These are phyloP conservation scores for Glomus cerebriforme DNA, from an alignment of 192 early-diverging fungal species.

Conservation along the genomic window DNA sequence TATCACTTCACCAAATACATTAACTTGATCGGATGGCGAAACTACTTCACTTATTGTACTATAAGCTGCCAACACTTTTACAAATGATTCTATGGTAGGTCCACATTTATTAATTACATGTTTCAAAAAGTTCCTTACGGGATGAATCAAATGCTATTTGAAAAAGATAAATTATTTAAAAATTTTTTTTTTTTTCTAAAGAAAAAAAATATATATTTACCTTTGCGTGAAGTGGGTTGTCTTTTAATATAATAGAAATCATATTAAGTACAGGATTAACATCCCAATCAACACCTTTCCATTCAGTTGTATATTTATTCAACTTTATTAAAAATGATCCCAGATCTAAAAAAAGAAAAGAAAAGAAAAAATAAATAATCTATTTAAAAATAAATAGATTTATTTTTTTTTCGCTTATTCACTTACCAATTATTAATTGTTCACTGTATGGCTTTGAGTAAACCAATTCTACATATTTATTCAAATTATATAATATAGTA, in stretches of 20 bases:
- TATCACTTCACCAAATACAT: slow-evolving; percentile 45
- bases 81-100: slow-evolving; percentile 37
- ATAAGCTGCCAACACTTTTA: slow-evolving; percentile 45
- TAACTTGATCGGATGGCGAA: slow-evolving; percentile 26
- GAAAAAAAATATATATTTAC: slow-evolving; percentile 30
- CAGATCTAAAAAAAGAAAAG: slow-evolving; percentile 31
- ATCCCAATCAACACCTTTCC: slow-evolving; percentile 50
- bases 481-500: slow-evolving; percentile 52
- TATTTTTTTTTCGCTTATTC: not conserved
- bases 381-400: not conserved
- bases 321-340: slow-evolving; percentile 43
- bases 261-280: slow-evolving; percentile 48
- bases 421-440: slow-evolving; percentile 44
- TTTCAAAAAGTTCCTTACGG: slow-evolving; percentile 38
- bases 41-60: slow-evolving; percentile 31
- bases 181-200: not conserved
- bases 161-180: not conserved
- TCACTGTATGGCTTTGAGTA: slow-evolving; percentile 51
- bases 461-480: slow-evolving; percentile 54
- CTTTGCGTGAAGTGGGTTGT: slow-evolving; percentile 40
- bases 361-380: not conserved
- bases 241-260: slow-evolving; percentile 43
- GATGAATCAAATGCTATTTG: slow-evolving; percentile 36
- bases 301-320: slow-evolving; percentile 47
- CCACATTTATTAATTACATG: slow-evolving; percentile 42